A percentile compares a stretch with the other conserved stretches of the same genome.
These are phyloP conservation scores for Sophora flavescens DNA, from an alignment of 306 rosid species.

Conservation along the genomic window DNA sequence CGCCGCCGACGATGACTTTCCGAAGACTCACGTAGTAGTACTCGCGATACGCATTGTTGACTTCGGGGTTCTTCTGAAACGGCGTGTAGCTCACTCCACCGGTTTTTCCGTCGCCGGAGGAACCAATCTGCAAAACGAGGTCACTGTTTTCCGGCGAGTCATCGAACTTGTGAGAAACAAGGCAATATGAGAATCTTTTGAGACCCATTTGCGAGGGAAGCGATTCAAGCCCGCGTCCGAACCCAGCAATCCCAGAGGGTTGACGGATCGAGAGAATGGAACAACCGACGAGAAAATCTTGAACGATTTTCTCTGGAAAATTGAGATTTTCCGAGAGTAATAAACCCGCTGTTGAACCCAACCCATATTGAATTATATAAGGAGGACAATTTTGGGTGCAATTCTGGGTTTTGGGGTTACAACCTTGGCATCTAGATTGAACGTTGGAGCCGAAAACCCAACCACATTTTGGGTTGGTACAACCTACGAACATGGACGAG, in stretches of 20 bases:
- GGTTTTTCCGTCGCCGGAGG: slow-evolving; percentile 49
- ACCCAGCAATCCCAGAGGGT: slow-evolving; percentile 92
- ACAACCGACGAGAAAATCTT: slow-evolving; percentile 76
- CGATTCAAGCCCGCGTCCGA: slow-evolving; percentile 82
- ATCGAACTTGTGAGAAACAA: slow-evolving; percentile 74
- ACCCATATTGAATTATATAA: slow-evolving; percentile 73
- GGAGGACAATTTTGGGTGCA: slow-evolving; percentile 69
- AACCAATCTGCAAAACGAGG: slow-evolving; percentile 58
- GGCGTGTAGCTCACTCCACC: slow-evolving; percentile 67
- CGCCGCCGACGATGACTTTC: slow-evolving; percentile 63
- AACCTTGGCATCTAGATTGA: slow-evolving; percentile 58
- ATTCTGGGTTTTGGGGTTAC: slow-evolving; percentile 46
- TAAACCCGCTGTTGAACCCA: slow-evolving; percentile 73
- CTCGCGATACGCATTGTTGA: slow-evolving; percentile 51
- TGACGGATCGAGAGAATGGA: slow-evolving; percentile 73
- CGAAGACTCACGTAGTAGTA: slow-evolving; percentile 75
- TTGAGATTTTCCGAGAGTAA: slow-evolving; percentile 69
- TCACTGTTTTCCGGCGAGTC: slow-evolving; percentile 67
- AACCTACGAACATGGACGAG: slow-evolving; percentile 67
- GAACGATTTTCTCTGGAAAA: slow-evolving; percentile 52
- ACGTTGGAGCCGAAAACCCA: slow-evolving; percentile 61
- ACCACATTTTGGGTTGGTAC: slow-evolving; percentile 75
- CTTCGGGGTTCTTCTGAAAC: slow-evolving; percentile 60
- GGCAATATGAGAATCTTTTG: slow-evolving; percentile 77
- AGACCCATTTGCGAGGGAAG: slow-evolving; percentile 81